Conservation (phyloP, 2,329 filamentous ascomycete genomes). For the Phaeoacremonium minimum region DNA sequence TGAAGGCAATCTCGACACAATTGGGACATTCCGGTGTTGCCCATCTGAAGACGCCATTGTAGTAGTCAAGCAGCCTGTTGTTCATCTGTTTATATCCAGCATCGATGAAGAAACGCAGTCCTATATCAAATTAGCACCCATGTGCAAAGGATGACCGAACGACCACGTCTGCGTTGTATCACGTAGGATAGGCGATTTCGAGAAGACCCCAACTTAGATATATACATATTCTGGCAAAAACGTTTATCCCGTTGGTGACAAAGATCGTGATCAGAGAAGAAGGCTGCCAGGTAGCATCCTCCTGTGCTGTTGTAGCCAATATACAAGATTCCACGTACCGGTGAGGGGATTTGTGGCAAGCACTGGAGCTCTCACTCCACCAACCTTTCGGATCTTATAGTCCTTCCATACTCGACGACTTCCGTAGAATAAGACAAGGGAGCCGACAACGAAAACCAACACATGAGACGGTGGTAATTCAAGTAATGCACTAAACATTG, state of each 20-base stretch:
- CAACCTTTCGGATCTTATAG: constrained; percentile 21
- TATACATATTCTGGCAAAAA: no score
- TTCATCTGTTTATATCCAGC: constrained; percentile 21
- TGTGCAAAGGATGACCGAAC: no score
- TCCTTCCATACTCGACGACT: constrained; percentile 16
- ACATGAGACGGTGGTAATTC: constrained; percentile 5
- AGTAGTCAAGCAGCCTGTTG: constrained; percentile 25
- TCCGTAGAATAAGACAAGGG: constrained; percentile 12
- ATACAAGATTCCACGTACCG: constrained; percentile 18
- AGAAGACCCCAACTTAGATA: no score
- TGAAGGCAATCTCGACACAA: constrained; percentile 29
- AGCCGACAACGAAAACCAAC: constrained; percentile 4
- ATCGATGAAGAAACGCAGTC: constrained; percentile 16
- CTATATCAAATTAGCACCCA: no score
- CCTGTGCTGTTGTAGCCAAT: no score
- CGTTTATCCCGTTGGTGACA: no score
- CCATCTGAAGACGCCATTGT: constrained; percentile 19
- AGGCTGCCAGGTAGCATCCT: no score
- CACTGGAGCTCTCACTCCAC: constrained; percentile 25
- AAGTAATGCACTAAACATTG: constrained; percentile 7
- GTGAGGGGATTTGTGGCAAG: constrained; percentile 27
- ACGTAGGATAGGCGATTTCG: no score
- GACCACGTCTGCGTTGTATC: no score
- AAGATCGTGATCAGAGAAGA: no score
- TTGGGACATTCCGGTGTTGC: constrained; percentile 25